Conservation (phyloP, 2,329 filamentous ascomycete species). For the Chrysosphaeria jannelii region DNA sequence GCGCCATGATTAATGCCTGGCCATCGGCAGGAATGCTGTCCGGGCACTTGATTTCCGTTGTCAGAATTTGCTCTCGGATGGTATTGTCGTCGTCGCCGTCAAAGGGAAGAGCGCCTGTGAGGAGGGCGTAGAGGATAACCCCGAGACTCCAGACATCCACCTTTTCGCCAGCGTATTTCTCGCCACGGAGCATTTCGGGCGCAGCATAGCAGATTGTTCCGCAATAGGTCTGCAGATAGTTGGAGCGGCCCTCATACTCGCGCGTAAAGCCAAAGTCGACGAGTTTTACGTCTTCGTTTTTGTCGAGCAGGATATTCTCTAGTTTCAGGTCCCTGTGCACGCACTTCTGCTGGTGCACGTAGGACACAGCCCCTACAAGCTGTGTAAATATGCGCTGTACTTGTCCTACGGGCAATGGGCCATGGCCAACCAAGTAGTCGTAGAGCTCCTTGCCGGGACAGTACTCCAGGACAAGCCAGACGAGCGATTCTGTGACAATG, state of each 20-base stretch:
- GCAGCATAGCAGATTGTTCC: slow-evolving; percentile 94
- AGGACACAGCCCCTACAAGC: slow-evolving; percentile 75
- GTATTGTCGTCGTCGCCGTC: slow-evolving; percentile 82
- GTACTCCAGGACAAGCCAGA: slow-evolving; percentile 93
- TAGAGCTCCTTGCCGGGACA: slow-evolving; percentile 92
- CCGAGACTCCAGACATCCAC: slow-evolving; percentile 89
- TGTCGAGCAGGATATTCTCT: slow-evolving; percentile 88
- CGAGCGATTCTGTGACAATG: slow-evolving; percentile 78
- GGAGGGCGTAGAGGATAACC: slow-evolving; percentile 54
- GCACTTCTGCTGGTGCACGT: slow-evolving; percentile 83
- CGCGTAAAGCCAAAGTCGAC: slow-evolving; percentile 95
- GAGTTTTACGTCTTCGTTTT: slow-evolving; percentile 87
- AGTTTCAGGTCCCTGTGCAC: slow-evolving; percentile 92
- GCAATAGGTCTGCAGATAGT: slow-evolving; percentile 89
- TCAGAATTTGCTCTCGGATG: slow-evolving; percentile 62
- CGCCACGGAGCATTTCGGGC: slow-evolving; percentile 92
- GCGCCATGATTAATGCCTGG: slow-evolving; percentile 38
- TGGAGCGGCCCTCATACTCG: slow-evolving; percentile 85
- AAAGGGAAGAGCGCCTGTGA: slow-evolving; percentile 71
- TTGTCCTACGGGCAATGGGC: slow-evolving; percentile 54
- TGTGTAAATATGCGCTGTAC: slow-evolving; percentile 92
- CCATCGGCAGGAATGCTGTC: slow-evolving; percentile 53
- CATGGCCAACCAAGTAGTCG: slow-evolving; percentile 74
- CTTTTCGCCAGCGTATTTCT: slow-evolving; percentile 94
- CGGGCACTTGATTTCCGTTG: slow-evolving; percentile 61